These are phyloP conservation scores for Phytophthora melonis DNA, from an alignment of 352 stramenopile genomes.

Conservation along the genomic window DNA sequence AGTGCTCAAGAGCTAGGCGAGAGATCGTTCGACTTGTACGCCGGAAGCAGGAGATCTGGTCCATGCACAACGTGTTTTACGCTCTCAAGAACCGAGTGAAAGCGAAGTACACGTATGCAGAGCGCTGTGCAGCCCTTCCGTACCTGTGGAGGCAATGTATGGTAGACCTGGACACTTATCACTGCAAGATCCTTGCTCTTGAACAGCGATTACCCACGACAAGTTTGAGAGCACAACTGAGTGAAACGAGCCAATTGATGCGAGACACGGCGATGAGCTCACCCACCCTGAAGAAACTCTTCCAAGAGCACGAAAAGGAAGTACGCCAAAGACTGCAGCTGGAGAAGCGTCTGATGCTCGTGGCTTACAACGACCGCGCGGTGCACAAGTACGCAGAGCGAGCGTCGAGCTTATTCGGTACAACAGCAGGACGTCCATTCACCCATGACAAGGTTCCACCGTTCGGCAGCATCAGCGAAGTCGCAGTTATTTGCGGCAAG, in stretches of 20 bases:
- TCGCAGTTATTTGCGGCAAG: slow-evolving; percentile 70
- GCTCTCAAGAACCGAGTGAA: slow-evolving; percentile 55
- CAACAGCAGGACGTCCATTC: slow-evolving; percentile 53
- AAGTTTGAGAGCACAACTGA: slow-evolving; percentile 36
- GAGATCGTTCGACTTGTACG: slow-evolving; percentile 33
- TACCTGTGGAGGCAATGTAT: slow-evolving; percentile 55
- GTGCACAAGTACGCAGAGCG: slow-evolving; percentile 78
- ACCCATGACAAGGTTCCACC: slow-evolving; percentile 69
- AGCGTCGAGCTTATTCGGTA: slow-evolving; percentile 55
- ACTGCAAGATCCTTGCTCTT: slow-evolving; percentile 58
- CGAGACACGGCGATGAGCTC: slow-evolving; percentile 53
- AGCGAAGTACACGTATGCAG: slow-evolving; percentile 50
- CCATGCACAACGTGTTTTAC: slow-evolving; percentile 50
- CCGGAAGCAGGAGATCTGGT: slow-evolving; percentile 48
- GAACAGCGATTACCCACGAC: slow-evolving; percentile 43
- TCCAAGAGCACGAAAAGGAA: slow-evolving; percentile 68
- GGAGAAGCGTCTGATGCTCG: slow-evolving; percentile 81
- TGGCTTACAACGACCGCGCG: slow-evolving; percentile 70
- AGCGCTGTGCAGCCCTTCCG: slow-evolving; percentile 29
- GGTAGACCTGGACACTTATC: slow-evolving; percentile 57
- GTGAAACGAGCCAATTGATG: slow-evolving; percentile 31
- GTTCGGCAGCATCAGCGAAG: slow-evolving; percentile 73
- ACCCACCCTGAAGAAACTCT: slow-evolving; percentile 80
- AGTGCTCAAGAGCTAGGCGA: slow-evolving; percentile 40
- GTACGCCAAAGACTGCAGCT: slow-evolving; percentile 64